Evolutionary conservation across 495 filamentous ascomycete genomes (phyloP), one percentile per base, ranked within the genome.

Genomic region (Podospora australis): DNA sequence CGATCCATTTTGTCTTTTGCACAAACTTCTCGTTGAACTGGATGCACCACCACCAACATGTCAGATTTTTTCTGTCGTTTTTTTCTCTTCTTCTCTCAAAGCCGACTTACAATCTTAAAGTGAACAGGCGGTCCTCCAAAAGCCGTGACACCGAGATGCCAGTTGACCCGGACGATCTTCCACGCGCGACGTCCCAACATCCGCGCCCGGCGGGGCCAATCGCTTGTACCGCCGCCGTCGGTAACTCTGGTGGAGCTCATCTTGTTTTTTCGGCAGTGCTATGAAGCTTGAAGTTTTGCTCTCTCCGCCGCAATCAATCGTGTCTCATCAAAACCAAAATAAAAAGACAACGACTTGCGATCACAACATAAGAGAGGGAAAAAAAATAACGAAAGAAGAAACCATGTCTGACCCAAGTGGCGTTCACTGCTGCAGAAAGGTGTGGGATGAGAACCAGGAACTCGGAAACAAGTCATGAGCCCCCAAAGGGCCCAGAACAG

Each of bases 101-200:
- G 26, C 20, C 11, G 21, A 52, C 70, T 51, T 21, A 72, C 67
- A 35, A 86, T 87, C 60, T 81, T 77, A 58, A 87, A 87, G 55
- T 87, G 82, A 11, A 87, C 82, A 0, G 84, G 74, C 1, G 82
- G 83, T 1, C 82, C 84, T 2, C 85, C 85, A 59, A 88, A 89
- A 1, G 80, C 69, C 1, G 82, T 88, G 42, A 88, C 75, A 0
- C 83, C 83, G 4, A 89, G 63, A 57, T 87, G 70, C 83, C 83
- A 88, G 23, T 75, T 79, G 19, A 59, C 63, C 4, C 57, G 62
- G 26, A 81, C 41, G 1, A 64, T 48, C 20, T 57, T 56, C 61
- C 58, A 59, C 8, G 48, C 58, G 3, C 55, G 58, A 4, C 36
- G 56, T 0, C 39, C 50, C 23, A 54, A 19, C 5, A 46, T 43